Evolutionary conservation across 1,284 basidiomycete genomes (phyloP).

Genomic region (Pterulicium gracile): DNA sequence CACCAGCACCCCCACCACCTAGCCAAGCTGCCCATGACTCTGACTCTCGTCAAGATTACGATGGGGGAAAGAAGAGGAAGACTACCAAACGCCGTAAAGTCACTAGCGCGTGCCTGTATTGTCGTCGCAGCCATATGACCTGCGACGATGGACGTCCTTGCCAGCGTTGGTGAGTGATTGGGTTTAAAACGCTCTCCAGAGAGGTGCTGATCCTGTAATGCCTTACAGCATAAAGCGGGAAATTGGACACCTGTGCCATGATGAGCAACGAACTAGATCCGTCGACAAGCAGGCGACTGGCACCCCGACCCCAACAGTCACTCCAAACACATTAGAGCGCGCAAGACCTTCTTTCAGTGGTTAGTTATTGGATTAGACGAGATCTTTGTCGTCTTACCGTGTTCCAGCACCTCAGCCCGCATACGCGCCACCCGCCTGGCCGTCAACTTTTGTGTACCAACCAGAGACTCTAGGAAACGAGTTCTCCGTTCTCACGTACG

Average conservation of each 20-base stretch:
- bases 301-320: slow-evolving; percentile 18
- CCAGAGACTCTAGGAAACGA: slow-evolving; percentile 69
- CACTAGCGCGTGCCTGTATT: slow-evolving; percentile 90
- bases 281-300: slow-evolving; percentile 29
- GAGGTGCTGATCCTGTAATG: slow-evolving; percentile 3
- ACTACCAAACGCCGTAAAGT: slow-evolving; percentile 66
- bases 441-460: slow-evolving; percentile 45
- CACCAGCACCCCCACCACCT: background rate
- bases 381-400: background rate
- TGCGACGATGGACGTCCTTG: slow-evolving; percentile 86
- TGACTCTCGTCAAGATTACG: background rate
- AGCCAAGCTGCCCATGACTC: background rate
- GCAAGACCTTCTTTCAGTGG: slow-evolving; percentile 12
- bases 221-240: slow-evolving; percentile 77
- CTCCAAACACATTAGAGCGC: slow-evolving; percentile 20
- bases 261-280: slow-evolving; percentile 58
- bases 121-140: slow-evolving; percentile 88
- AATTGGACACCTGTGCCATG: slow-evolving; percentile 85
- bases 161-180: slow-evolving; percentile 68
- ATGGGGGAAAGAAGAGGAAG: slow-evolving; percentile 19
- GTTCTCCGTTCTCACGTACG: slow-evolving; percentile 71
- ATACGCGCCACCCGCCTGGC: background rate
- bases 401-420: background rate
- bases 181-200: slow-evolving; percentile 7
- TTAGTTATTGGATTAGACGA: background rate